Percentiles rank a stretch among this genome's conserved stretches.
Evolutionary conservation across 202 grass and related monocot species (phyloP).

Genomic region (Setaria viridis): DNA sequence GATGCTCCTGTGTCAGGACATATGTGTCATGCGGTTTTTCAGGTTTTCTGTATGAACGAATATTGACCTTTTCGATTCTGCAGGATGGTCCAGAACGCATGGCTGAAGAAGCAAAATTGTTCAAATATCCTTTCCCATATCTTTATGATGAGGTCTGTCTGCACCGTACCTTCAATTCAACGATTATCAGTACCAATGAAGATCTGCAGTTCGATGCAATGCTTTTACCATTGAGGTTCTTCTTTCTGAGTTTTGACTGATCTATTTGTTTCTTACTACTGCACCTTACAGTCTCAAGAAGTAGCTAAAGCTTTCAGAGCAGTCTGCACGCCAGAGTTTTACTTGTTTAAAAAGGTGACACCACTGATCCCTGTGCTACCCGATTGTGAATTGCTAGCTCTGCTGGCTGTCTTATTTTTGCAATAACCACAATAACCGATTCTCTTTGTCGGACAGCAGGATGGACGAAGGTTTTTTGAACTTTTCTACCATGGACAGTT

Average conservation of each 20-base stretch:
- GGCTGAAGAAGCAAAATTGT: constrained; percentile 76
- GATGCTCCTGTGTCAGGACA: not conserved
- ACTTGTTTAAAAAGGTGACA: constrained; percentile 88
- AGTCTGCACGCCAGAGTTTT: constrained; percentile 92
- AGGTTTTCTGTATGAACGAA: not conserved
- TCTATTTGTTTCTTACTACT: constrained; percentile 8
- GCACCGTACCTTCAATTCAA: too few relatives aligned
- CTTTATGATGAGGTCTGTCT: constrained; percentile 81
- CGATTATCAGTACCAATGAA: not conserved
- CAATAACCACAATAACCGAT: not conserved
- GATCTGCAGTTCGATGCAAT: not conserved
- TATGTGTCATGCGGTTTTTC: constrained; percentile 10
- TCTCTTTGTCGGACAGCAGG: constrained; percentile 41
- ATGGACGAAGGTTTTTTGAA: constrained; percentile 90
- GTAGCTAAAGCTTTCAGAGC: constrained; percentile 86
- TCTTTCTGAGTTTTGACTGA: not conserved
- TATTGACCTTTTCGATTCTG: constrained; percentile 16
- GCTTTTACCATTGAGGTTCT: not conserved
- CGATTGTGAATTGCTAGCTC: constrained; percentile 1
- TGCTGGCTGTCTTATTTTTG: not conserved
- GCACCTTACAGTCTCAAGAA: constrained; percentile 74
- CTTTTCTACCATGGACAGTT: constrained; percentile 96
- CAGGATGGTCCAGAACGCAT: constrained; percentile 85
- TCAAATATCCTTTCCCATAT: constrained; percentile 90
- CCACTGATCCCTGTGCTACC: not conserved